Evolutionary conservation across 2,329 filamentous ascomycete species (phyloP).

Genomic region (Scleromitrula shiraiana): DNA sequence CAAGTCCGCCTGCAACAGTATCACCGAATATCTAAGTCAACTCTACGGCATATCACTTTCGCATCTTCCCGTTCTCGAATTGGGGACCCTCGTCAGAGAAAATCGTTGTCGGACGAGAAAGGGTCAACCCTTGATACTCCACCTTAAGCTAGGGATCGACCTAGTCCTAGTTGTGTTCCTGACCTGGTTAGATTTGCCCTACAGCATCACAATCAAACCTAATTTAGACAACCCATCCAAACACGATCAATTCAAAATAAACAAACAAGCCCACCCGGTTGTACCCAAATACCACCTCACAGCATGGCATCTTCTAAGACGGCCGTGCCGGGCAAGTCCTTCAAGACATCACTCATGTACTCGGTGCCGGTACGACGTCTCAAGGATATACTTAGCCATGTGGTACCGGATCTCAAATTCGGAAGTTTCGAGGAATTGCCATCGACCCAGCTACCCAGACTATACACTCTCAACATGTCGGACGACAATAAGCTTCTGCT

Average conservation of each 20-base stretch:
- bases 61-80: background rate
- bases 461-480: conserved; percentile 28
- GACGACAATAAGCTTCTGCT: conserved; percentile 24
- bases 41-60: background rate
- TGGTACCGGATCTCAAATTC: conserved; percentile 22
- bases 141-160: too few species aligned
- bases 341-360: conserved; percentile 26
- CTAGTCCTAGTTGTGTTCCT: too few species aligned
- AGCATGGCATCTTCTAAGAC: conserved; percentile 22
- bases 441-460: conserved; percentile 26
- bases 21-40: background rate
- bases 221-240: background rate
- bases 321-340: conserved; percentile 18
- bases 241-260: background rate
- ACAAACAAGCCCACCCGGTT: background rate
- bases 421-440: conserved; percentile 25
- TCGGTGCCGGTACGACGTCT: conserved; percentile 25
- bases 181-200: too few species aligned
- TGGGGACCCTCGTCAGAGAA: background rate
- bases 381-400: conserved; percentile 25
- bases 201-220: background rate
- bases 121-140: background rate
- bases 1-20: background rate
- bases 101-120: background rate
- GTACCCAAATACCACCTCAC: background rate